Base-by-base conservation (phyloP, 345 rosid genomes). In the Lepidium sativum region DNA sequence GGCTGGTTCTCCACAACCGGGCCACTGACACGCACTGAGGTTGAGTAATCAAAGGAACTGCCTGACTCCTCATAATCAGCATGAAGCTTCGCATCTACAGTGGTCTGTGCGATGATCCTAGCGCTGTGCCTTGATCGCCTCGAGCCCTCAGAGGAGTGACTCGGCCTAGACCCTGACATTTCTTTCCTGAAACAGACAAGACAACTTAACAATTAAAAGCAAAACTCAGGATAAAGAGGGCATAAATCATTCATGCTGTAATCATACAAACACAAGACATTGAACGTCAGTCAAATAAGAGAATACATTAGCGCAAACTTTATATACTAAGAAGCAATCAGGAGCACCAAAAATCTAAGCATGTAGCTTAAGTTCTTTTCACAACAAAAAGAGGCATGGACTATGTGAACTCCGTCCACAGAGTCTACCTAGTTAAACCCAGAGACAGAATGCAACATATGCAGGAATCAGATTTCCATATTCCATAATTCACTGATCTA, bases 11-110 rank as follows among this genome's bases (percentile, higher is more conserved):
- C 87, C 60, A 43, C 63, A 35, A 37, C 73, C 8, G 80, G 57
- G 20, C 77, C 65, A 56, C 71, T 72, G 39, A 83, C 78, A 6
- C 89, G 91, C 41, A 92, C 89, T 0, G 98, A 87, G 79, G 68
- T 89, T 4, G 94, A 85, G 80, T 89, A 89, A 66, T 89, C 96
- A 62, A 92, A 92, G 52, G 91, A 92, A 69, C 83, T 84, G 55
- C 97, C 95, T 3, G 98, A 89, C 57, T 81, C 88, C 72, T 92
- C 97, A 65, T 84, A 92, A 58, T 92, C 84, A 12, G 92, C 96
- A 63, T 92, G 94, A 65, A 92, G 85, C 73, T 84, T 89, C 3
- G 98, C 98, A 75, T 92, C 98, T 37, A 84, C 86, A 37, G 89
- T 80, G 52, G 98, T 92, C 74, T 92, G 98, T 38, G 98, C 96